These are phyloP conservation scores for Atalantia buxifolia DNA, from an alignment of 345 rosid genomes.

Conservation along the genomic window DNA sequence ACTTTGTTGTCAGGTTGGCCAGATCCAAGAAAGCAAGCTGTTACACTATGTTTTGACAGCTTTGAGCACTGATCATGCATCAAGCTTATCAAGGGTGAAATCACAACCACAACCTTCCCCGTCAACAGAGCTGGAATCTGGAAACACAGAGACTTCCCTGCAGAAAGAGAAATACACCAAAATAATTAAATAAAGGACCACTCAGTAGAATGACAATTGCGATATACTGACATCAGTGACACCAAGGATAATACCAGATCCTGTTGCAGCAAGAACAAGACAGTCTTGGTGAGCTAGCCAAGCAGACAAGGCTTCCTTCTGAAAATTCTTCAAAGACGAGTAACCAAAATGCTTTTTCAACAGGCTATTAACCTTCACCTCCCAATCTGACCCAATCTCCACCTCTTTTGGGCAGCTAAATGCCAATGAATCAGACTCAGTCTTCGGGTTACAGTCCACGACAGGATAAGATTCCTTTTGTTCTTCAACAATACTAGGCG, in stretches of 20 bases:
- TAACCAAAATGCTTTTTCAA: slow-evolving; percentile 60
- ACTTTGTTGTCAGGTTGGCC: slow-evolving; percentile 84
- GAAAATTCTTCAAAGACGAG: slow-evolving; percentile 62
- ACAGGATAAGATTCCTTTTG: background rate
- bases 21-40: slow-evolving; percentile 96
- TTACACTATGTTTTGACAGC: slow-evolving; percentile 64
- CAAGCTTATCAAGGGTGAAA: slow-evolving; percentile 91
- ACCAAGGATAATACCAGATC: slow-evolving; percentile 55
- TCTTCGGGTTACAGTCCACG: slow-evolving; percentile 8
- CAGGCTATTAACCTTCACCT: slow-evolving; percentile 40
- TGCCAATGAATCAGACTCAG: slow-evolving; percentile 14
- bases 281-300: slow-evolving; percentile 72
- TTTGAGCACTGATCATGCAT: slow-evolving; percentile 96
- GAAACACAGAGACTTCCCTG: slow-evolving; percentile 88
- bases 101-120: slow-evolving; percentile 76
- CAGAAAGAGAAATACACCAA: slow-evolving; percentile 12
- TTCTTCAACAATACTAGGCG: slow-evolving; percentile 22
- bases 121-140: slow-evolving; percentile 87
- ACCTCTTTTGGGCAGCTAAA: slow-evolving; percentile 28
- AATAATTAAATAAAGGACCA: background rate
- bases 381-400: slow-evolving; percentile 51
- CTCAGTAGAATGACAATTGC: background rate
- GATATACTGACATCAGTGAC: slow-evolving; percentile 7
- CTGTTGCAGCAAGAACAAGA: slow-evolving; percentile 91
- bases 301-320: slow-evolving; percentile 73